Conservation (phyloP, 164 flowering plant species). For the Vitis amurensis region DNA sequence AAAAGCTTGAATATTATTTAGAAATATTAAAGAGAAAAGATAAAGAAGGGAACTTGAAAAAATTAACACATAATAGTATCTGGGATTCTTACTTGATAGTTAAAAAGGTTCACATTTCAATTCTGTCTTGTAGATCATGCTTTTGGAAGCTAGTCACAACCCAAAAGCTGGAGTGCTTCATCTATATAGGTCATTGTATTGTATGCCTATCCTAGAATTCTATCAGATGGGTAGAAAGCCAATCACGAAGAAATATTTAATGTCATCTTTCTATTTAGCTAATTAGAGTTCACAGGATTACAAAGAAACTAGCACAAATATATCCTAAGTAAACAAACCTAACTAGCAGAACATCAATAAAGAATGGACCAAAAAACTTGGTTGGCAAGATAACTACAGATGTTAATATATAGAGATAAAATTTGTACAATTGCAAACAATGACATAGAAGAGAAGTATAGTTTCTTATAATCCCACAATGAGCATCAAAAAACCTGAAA, state of each 20-base stretch:
- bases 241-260: background rate
- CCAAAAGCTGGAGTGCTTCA: too few relatives aligned
- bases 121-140: too few relatives aligned
- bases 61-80: too few relatives aligned
- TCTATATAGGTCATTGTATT: too few relatives aligned
- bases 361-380: background rate
- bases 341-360: background rate
- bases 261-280: background rate
- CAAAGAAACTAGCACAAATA: background rate
- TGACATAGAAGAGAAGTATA: constrained; percentile 1
- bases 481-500: constrained; percentile 82
- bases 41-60: too few relatives aligned
- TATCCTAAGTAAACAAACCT: background rate
- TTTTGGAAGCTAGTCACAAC: too few relatives aligned
- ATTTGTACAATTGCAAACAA: background rate
- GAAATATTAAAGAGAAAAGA: too few relatives aligned
- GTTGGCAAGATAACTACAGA: background rate
- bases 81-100: too few relatives aligned
- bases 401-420: background rate
- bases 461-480: constrained; percentile 78
- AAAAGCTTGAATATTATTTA: too few relatives aligned
- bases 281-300: background rate
- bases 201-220: too few relatives aligned
- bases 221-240: too few relatives aligned
- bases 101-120: too few relatives aligned